phyloP scores from a whole-genome alignment of 129 eudicot genomes.

The Tagetes patula region DNA sequence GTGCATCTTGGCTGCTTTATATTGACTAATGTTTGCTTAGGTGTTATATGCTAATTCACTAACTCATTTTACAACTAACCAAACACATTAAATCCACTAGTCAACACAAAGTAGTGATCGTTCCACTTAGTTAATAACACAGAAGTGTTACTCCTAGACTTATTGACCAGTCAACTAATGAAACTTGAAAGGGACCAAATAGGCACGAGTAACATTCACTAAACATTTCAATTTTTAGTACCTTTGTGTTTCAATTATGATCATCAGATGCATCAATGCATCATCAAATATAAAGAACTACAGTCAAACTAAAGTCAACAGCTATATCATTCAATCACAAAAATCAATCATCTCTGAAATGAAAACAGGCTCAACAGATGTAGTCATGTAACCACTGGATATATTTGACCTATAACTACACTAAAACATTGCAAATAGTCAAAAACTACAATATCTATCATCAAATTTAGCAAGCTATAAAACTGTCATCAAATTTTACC shows the following conservation, averaged over 20 bases:
- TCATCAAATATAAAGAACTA: background rate
- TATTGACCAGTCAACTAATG: background rate
- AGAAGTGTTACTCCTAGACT: conserved; percentile 2
- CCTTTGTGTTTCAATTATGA: background rate
- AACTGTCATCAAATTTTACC: background rate
- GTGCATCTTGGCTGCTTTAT: background rate
- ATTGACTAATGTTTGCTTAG: background rate
- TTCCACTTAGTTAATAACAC: background rate
- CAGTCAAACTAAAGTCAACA: background rate
- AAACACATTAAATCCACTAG: background rate
- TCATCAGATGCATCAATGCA: conserved; percentile 6
- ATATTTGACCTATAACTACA: background rate
- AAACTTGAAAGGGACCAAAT: background rate
- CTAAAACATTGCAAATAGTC: background rate
- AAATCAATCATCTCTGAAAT: background rate
- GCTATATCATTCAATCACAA: background rate
- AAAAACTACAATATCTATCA: background rate
- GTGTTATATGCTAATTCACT: background rate
- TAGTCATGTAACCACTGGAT: background rate
- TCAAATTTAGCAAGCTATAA: conserved; percentile 8
- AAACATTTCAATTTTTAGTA: background rate
- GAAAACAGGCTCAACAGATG: background rate
- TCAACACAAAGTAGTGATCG: background rate
- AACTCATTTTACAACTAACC: background rate
- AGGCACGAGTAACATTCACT: background rate